Conservation (phyloP, 192 early-diverging fungal species). For the Backusella macrospora region DNA sequence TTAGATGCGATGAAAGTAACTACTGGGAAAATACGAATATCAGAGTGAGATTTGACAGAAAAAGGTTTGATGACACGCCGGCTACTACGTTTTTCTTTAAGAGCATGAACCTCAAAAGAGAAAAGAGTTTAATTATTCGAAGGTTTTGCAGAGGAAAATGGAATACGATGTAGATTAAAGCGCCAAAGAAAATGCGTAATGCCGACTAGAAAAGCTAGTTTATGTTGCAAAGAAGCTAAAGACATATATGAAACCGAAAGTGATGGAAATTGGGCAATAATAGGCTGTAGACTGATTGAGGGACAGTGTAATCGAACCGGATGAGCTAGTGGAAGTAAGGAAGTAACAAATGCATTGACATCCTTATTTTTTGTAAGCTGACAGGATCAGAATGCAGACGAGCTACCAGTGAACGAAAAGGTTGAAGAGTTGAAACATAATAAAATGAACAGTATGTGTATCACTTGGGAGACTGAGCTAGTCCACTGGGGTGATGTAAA, state of each 20-base stretch:
- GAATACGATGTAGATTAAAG: not conserved
- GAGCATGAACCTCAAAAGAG: not conserved
- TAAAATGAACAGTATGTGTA: not conserved
- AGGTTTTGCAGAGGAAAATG: not conserved
- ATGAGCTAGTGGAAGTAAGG: too few species aligned
- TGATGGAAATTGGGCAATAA: not conserved
- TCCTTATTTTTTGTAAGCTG: too few species aligned
- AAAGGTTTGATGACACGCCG: not conserved
- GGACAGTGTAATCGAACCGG: not conserved
- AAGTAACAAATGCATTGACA: too few species aligned
- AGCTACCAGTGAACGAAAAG: constrained; percentile 5
- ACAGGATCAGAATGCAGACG: constrained; percentile 1
- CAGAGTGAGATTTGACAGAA: not conserved
- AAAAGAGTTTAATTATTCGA: not conserved
- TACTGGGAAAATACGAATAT: not conserved
- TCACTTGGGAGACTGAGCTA: not conserved
- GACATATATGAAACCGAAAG: not conserved
- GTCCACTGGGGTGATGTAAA: not conserved
- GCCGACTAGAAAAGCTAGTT: not conserved
- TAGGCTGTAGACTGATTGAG: not conserved
- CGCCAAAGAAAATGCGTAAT: not conserved
- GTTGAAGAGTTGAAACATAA: constrained; percentile 7
- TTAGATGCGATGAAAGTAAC: not conserved
- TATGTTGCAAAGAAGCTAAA: not conserved
- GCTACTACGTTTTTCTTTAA: not conserved